phyloP scores from a whole-genome alignment of 1,284 basidiomycete species.

The Melampsora americana region DNA sequence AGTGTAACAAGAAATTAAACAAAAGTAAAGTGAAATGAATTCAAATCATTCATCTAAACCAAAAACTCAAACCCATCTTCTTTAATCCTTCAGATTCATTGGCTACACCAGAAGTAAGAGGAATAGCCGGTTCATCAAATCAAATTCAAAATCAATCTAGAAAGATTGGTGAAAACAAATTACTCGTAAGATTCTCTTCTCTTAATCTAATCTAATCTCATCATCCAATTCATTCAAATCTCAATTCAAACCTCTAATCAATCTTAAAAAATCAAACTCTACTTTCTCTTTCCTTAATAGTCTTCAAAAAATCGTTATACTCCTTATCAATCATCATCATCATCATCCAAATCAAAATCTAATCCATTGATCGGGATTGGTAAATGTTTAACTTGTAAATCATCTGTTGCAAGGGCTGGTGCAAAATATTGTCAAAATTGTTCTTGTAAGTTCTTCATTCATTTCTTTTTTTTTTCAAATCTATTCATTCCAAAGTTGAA shows the following conservation, averaged over 20 bases:
- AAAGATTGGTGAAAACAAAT: conserved; percentile 43
- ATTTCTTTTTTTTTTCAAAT: no score
- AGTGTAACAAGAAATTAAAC: conserved; percentile 24
- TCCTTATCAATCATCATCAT: conserved; percentile 32
- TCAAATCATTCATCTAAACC: no score
- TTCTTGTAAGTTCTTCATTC: conserved; percentile 26
- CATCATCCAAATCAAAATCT: conserved; percentile 12
- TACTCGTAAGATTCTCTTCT: conserved; percentile 39
- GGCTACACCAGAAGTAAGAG: conserved; percentile 42
- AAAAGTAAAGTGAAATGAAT: conserved; percentile 4
- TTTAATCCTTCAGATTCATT: conserved; percentile 26
- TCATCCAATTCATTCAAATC: no score
- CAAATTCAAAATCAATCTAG: not conserved
- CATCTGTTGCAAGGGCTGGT: conserved; percentile 22
- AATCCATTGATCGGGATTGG: conserved; percentile 17
- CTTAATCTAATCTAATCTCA: no score
- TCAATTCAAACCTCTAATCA: no score
- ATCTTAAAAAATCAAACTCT: no score
- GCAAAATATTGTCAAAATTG: conserved; percentile 44
- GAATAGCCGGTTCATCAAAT: conserved; percentile 22
- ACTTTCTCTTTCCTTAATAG: conserved; percentile 4
- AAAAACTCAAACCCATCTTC: no score
- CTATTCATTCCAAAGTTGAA: no score
- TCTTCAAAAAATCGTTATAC: conserved; percentile 41
- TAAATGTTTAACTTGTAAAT: conserved; percentile 43